Evolutionary conservation across 192 early-diverging fungal species (phyloP).

Genomic region (Coemansia sp.): DNA sequence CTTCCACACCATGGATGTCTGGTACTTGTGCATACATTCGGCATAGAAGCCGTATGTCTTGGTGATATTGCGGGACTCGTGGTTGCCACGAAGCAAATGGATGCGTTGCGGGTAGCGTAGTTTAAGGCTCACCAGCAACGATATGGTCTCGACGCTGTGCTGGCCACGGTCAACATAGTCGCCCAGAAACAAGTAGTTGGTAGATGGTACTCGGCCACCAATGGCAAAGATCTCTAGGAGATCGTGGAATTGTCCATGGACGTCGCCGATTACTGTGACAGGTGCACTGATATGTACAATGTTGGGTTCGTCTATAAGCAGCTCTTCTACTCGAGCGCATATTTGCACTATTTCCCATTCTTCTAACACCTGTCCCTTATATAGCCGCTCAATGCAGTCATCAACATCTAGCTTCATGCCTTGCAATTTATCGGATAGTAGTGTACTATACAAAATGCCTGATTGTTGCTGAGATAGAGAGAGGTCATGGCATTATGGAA

Average conservation of each 20-base stretch:
- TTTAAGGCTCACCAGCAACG: constrained; percentile 83
- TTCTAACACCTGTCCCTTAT: constrained; percentile 67
- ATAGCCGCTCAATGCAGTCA: constrained; percentile 72
- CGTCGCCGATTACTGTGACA: constrained; percentile 89
- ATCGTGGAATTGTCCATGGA: constrained; percentile 93
- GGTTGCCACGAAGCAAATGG: constrained; percentile 88
- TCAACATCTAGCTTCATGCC: constrained; percentile 76
- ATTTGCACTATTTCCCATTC: constrained; percentile 76
- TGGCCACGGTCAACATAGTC: constrained; percentile 99
- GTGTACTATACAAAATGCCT: no score
- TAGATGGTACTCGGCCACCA: constrained; percentile 86
- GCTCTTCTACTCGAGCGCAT: constrained; percentile 74
- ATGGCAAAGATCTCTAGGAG: constrained; percentile 93
- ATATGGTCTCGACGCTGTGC: constrained; percentile 94
- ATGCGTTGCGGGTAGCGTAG: constrained; percentile 86
- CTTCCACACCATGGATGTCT: constrained; percentile 77
- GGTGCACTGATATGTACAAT: constrained; percentile 79
- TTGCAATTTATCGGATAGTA: neutral
- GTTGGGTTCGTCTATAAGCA: constrained; percentile 83
- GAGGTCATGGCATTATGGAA: no score
- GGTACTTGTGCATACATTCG: constrained; percentile 88
- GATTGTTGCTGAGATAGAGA: no score
- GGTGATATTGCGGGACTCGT: constrained; percentile 91
- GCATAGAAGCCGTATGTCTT: constrained; percentile 94
- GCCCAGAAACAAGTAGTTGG: constrained; percentile 98